These are phyloP conservation scores for Sclerotinia nivalis DNA, from an alignment of 2,329 filamentous ascomycete genomes.

Conservation along the genomic window DNA sequence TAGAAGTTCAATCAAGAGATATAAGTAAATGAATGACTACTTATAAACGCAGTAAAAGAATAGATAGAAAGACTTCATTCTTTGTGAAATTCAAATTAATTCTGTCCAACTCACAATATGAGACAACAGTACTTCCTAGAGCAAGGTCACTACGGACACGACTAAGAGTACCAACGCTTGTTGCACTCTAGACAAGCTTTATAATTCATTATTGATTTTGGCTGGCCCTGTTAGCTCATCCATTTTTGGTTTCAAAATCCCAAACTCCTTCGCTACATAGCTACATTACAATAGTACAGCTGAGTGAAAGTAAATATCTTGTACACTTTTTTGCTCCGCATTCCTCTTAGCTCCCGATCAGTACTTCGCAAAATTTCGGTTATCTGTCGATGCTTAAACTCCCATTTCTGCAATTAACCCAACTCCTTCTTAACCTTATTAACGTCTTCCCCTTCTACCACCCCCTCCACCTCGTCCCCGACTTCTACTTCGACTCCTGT, in stretches of 20 bases:
- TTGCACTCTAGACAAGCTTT: not conserved
- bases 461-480: conserved; percentile 38
- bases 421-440: not conserved
- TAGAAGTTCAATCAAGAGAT: no score
- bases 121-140: not conserved
- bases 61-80: no score
- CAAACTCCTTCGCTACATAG: conserved; percentile 16
- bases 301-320: not conserved
- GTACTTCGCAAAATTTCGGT: not conserved
- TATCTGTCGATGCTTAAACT: not conserved
- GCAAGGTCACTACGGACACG: not conserved
- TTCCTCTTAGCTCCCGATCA: not conserved
- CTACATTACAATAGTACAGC: conserved; percentile 5
- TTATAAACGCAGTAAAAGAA: no score
- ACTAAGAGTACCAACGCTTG: not conserved
- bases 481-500: conserved; percentile 45
- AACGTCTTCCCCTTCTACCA: conserved; percentile 7
- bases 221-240: conserved; percentile 1
- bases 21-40: no score
- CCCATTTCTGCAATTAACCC: not conserved
- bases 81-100: no score
- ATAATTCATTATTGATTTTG: not conserved
- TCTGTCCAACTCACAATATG: no score
- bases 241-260: not conserved
- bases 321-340: not conserved